These are phyloP conservation scores for Bocquillonia castaneifolia DNA, from an alignment of 441 rosid species.

Conservation along the genomic window DNA sequence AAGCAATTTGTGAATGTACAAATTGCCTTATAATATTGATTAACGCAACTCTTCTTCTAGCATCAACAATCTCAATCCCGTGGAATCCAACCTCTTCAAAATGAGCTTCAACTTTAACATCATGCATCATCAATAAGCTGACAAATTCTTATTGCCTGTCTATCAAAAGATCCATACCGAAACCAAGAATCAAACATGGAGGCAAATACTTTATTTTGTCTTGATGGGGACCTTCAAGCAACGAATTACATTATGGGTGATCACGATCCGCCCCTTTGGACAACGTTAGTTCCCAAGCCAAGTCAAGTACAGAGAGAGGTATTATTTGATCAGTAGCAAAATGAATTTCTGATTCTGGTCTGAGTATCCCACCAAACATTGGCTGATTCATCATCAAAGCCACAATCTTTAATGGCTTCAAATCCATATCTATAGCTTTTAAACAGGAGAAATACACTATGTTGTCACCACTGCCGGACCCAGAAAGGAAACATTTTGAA, in stretches of 20 bases:
- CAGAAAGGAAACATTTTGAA: conserved; percentile 32
- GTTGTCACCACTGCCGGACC: conserved; percentile 42
- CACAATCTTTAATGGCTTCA: conserved; percentile 33
- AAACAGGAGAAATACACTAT: conserved; percentile 34
- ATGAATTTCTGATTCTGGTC: conserved; percentile 34
- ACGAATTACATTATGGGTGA: conserved; percentile 45
- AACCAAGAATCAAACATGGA: conserved; percentile 42
- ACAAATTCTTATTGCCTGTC: conserved; percentile 36
- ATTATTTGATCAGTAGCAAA: conserved; percentile 29
- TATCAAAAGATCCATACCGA: conserved; percentile 35
- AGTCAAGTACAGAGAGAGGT: conserved; percentile 41
- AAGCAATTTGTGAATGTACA: not conserved
- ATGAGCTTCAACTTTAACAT: conserved; percentile 19
- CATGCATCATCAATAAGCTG: not conserved
- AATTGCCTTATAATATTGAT: not conserved
- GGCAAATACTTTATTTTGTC: conserved; percentile 28
- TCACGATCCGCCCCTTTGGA: conserved; percentile 39
- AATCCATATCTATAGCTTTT: conserved; percentile 25
- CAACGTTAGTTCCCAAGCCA: conserved; percentile 36
- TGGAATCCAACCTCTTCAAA: conserved; percentile 43
- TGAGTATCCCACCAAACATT: conserved; percentile 32
- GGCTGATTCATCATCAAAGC: conserved; percentile 44
- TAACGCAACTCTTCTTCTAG: conserved; percentile 12
- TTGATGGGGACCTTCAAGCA: conserved; percentile 33
- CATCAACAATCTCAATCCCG: conserved; percentile 39